A percentile compares a stretch with the other conserved stretches of the same genome.
These are phyloP conservation scores for Lentinula boryana DNA, from an alignment of 768 basidiomycete species.

Conservation along the genomic window DNA sequence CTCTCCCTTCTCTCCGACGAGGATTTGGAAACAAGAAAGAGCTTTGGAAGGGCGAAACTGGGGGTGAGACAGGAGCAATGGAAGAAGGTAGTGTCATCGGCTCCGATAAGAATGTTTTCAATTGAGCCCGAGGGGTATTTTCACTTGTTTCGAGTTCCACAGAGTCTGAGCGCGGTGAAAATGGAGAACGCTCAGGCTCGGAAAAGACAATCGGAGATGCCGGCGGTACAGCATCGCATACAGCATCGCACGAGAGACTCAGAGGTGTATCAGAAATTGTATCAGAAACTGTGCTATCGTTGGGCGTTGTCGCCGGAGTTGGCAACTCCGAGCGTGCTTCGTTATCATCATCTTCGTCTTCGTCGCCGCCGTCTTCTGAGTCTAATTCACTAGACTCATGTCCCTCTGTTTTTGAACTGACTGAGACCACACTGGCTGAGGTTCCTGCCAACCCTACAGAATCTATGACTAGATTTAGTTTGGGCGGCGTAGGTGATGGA, in stretches of 20 bases:
- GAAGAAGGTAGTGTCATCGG: not conserved
- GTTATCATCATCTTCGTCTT: not conserved
- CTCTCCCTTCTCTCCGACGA: not conserved
- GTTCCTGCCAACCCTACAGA: not conserved
- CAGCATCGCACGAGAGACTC: not conserved
- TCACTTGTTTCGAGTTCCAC: not conserved
- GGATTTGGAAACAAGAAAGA: not conserved
- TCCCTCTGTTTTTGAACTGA: not conserved
- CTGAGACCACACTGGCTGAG: not conserved
- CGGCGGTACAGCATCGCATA: not conserved
- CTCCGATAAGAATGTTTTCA: not conserved
- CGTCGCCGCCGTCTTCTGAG: not conserved
- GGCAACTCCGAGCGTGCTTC: not conserved
- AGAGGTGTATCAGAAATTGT: not conserved
- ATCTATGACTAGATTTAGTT: not conserved
- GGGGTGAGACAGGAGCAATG: not conserved
- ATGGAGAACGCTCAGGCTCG: not conserved
- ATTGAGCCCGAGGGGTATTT: not conserved
- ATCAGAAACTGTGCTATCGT: not conserved
- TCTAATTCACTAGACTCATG: not conserved
- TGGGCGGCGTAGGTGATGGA: not conserved
- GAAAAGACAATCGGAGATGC: conserved; percentile 3
- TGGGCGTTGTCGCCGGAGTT: not conserved
- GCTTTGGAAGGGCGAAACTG: not conserved
- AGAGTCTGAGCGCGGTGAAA: not conserved